Conservation (phyloP, 2,329 filamentous ascomycete genomes). For the Colletotrichum caudatum region DNA sequence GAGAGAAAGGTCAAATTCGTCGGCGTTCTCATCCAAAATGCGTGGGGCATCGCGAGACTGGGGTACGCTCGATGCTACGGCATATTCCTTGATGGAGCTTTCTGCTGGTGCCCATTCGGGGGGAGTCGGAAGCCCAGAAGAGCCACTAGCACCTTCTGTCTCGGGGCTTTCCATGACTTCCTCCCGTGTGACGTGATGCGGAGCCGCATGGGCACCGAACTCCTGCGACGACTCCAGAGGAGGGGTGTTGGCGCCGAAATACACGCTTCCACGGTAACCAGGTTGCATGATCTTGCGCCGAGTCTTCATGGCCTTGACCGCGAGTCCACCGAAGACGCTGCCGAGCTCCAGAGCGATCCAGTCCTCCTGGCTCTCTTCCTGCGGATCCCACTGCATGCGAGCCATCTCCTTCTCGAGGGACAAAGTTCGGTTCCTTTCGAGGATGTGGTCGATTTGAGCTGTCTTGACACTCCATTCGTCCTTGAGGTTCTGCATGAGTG, state of each 20-base stretch:
- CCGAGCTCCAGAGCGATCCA: constrained; percentile 35
- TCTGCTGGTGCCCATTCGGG: constrained; percentile 47
- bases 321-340: constrained; percentile 50
- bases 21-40: constrained; percentile 24
- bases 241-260: constrained; percentile 39
- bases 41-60: constrained; percentile 20
- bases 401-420: constrained; percentile 27
- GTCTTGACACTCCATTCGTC: constrained; percentile 55
- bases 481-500: constrained; percentile 53
- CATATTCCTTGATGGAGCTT: constrained; percentile 30
- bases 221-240: constrained; percentile 30
- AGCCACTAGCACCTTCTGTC: constrained; percentile 52
- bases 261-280: constrained; percentile 37
- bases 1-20: constrained; percentile 31
- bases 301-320: constrained; percentile 29
- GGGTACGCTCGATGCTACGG: constrained; percentile 23
- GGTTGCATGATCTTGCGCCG: constrained; percentile 35
- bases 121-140: constrained; percentile 53
- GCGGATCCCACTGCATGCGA: constrained; percentile 28
- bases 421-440: constrained; percentile 51
- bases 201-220: constrained; percentile 35
- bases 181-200: constrained; percentile 51
- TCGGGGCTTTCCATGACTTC: constrained; percentile 51
- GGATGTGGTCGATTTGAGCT: constrained; percentile 50
- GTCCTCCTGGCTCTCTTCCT: constrained; percentile 27